A percentile compares a stretch with the other conserved stretches of the same genome.
These are phyloP conservation scores for Cyberlindnera amylophila DNA, from an alignment of 805 yeast species.

Conservation along the genomic window DNA sequence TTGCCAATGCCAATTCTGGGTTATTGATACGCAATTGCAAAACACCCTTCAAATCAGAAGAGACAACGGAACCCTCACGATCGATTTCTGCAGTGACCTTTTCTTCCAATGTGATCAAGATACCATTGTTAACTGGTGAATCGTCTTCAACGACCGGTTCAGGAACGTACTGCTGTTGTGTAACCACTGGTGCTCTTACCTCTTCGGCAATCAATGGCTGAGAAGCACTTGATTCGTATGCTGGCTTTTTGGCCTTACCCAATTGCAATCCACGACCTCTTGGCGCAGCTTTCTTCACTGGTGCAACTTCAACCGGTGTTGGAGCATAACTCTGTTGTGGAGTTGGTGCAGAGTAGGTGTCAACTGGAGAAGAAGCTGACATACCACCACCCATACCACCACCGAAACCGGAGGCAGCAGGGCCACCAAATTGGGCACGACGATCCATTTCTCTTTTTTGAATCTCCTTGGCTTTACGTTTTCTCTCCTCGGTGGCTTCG, in stretches of 20 bases:
- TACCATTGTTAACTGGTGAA: constrained; percentile 60
- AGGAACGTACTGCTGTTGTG: constrained; percentile 1
- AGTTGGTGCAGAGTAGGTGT: constrained; percentile 11
- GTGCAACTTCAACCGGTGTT: constrained; percentile 20
- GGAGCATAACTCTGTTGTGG: constrained; percentile 22
- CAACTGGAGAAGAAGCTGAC: constrained; percentile 12
- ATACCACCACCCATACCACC: constrained; percentile 1
- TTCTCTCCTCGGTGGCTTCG: constrained; percentile 96
- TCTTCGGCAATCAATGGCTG: constrained; percentile 33
- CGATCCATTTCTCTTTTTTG: constrained; percentile 74
- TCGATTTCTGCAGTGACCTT: constrained; percentile 70
- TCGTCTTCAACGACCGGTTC: constrained; percentile 23
- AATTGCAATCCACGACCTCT: constrained; percentile 75
- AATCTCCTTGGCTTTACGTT: constrained; percentile 88
- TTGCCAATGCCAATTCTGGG: constrained; percentile 62
- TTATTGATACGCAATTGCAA: constrained; percentile 83
- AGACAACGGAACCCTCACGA: constrained; percentile 73
- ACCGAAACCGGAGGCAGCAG: background rate
- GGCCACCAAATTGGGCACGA: constrained; percentile 27
- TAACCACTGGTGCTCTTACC: constrained; percentile 14
- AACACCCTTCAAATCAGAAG: constrained; percentile 86
- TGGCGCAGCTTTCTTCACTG: constrained; percentile 33
- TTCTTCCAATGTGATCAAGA: constrained; percentile 74
- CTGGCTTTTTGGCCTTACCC: constrained; percentile 44
- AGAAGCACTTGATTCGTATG: constrained; percentile 19